These are phyloP conservation scores for Akanthomyces lecanii DNA, from an alignment of 2,329 filamentous ascomycete genomes.

Conservation along the genomic window DNA sequence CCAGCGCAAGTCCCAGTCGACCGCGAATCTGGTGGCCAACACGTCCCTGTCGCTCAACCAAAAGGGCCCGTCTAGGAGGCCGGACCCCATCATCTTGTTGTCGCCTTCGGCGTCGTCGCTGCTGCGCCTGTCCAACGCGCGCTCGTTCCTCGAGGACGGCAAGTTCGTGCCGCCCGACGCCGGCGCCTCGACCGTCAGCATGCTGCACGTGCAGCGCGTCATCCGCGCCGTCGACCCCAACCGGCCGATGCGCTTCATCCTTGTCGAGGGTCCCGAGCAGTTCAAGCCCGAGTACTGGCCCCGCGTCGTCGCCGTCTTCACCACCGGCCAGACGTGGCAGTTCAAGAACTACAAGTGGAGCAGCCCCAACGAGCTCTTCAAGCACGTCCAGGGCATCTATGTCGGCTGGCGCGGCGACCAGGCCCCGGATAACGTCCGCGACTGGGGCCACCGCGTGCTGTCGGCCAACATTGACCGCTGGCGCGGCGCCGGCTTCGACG, in stretches of 20 bases:
- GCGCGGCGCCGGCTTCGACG: conserved; percentile 53
- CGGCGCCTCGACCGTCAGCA: conserved; percentile 64
- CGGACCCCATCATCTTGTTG: conserved; percentile 90
- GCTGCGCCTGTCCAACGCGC: conserved; percentile 92
- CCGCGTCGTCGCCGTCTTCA: conserved; percentile 92
- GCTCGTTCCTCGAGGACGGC: conserved; percentile 84
- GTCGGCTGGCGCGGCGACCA: conserved; percentile 88
- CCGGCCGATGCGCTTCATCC: conserved; percentile 83
- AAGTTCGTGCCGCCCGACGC: conserved; percentile 74
- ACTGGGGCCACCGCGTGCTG: conserved; percentile 82
- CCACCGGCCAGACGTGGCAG: conserved; percentile 95
- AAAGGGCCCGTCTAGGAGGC: conserved; percentile 46
- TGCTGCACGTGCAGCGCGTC: conserved; percentile 78
- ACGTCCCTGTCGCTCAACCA: conserved; percentile 51
- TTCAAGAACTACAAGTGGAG: conserved; percentile 99
- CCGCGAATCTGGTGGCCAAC: conserved; percentile 37
- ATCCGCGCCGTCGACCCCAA: conserved; percentile 67
- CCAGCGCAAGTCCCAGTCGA: conserved; percentile 50
- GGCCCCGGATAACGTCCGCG: conserved; percentile 69
- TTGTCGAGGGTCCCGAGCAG: conserved; percentile 87
- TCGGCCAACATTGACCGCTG: conserved; percentile 81
- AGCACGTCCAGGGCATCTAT: conserved; percentile 80
- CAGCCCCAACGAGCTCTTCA: conserved; percentile 81
- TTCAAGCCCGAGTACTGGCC: conserved; percentile 99
- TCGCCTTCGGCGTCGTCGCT: conserved; percentile 94